Evolutionary conservation across 2,329 filamentous ascomycete genomes (phyloP), one percentile per base, ranked within the genome.

Genomic region (Verruconis gallopava): DNA sequence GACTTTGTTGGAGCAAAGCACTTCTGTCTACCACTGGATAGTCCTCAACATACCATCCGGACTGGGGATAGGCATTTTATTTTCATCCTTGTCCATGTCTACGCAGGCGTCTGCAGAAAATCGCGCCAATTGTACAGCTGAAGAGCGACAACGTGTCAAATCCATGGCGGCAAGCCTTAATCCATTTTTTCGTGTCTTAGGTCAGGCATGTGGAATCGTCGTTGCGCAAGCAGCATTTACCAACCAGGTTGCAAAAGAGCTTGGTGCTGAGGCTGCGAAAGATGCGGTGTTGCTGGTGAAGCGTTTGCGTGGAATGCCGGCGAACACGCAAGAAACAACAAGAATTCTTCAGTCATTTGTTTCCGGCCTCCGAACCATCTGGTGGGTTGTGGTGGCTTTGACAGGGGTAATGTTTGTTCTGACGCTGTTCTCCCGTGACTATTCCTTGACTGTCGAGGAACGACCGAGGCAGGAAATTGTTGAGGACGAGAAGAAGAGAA

Each of bases 81-180:
- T 38, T 19, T 11, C 20, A 22, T 19, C 14, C 11, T 38, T 38
- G 19, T 21, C 37, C 19, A 18, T 38, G 6, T 11, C 37, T 6
- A 38, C 37, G 9, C 37, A 38, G 21, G 37, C 37, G 5, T 38
- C 37, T 20, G 37, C 37, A 18, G 37, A 38, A 19, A 11, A 38
- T 38, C 11, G 37, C 5, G 15, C 37, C 18, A 19, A 38, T 21
- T 38, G 37, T 38, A 12, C 37, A 9, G 9, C 18, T 21, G 37
- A 38, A 22, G 37, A 38, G 18, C 5, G 37, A 13, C 9, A 12
- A 6, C 9, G 19, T 11, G 20, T 38, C 11, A 38, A 38, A 22
- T 12, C 37, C 9, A 19, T 38, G 11, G 13, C 37, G 9, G 37
- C 37, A 9, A 18, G 15, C 9, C 15, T 38, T 12, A 38, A 19